Base-by-base conservation (phyloP, 1,284 basidiomycete genomes). In the Boletus mariae region DNA sequence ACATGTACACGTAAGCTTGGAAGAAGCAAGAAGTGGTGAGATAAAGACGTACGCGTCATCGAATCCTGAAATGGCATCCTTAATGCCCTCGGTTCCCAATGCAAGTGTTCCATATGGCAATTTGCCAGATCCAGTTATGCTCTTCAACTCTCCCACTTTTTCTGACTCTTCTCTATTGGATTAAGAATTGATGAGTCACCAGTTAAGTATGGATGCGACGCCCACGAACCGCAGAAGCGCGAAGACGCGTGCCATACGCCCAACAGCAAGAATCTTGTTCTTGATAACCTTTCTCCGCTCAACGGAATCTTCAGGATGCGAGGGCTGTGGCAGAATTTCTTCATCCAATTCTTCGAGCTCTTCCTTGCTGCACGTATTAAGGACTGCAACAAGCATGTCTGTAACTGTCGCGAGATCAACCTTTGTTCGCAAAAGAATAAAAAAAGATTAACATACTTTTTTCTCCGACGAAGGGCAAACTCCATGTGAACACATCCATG, bases 221-320 rank as follows among this genome's bases (percentile, higher is more conserved):
- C 5, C 3, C 11, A 76, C 86, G 54, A 52, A 94, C 90, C 95
- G 92, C 59, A 99, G 82, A 29, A 99, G 80, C 4, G 95, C 90
- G 74, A 99, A 99, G 41, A 99, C 94, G 44, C 94, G 80, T 17
- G 94, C 87, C 89, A 99, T 97, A 55, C 95, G 83, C 37, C 96
- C 96, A 23, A 99, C 95, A 48, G 95, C 97, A 69, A 98, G 81
- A 61, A 99, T 99, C 82, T 99, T 99, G 80, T 93, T 98, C 79
- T 92, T 97, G 80, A 95, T 92, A 58, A 89, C 79, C 64, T 87
- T 85, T 61, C 92, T 79, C 57, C 92, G 84, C 71, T 94, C 92
- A 25, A 75, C 71, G 0, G 76, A 68, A n/a, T 88, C 85, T 32
- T 86, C 82, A 15, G 68, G 65, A 42, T 68, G 67, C 9, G 70